These are phyloP conservation scores for Neopestalotiopsis rosae DNA, from an alignment of 2,329 filamentous ascomycete genomes.

Conservation along the genomic window DNA sequence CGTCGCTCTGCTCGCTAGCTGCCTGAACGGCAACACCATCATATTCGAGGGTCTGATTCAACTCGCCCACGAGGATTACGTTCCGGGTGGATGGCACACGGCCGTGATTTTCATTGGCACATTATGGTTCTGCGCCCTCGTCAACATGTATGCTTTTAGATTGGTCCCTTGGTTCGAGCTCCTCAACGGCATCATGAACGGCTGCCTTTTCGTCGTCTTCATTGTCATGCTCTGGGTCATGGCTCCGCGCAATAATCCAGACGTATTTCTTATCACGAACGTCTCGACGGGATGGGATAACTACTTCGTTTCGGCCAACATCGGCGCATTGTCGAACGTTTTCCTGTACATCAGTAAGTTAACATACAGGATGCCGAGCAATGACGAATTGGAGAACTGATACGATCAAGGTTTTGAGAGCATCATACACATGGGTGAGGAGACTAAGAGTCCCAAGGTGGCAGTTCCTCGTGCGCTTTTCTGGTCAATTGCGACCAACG, in stretches of 20 bases:
- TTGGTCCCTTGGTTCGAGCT: conserved; percentile 18
- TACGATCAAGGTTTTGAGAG: conserved; percentile 5
- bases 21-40: conserved; percentile 2
- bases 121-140: background rate
- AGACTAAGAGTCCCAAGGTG: background rate
- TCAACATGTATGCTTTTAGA: conserved; percentile 12
- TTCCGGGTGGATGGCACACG: conserved; percentile 13
- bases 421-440: conserved; percentile 17
- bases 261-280: conserved; percentile 15
- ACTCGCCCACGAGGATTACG: conserved; percentile 11
- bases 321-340: background rate
- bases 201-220: conserved; percentile 18
- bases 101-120: background rate
- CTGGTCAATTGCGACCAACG: conserved; percentile 13
- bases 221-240: conserved; percentile 21
- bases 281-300: conserved; percentile 21
- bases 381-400: background rate
- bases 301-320: conserved; percentile 8
- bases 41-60: conserved; percentile 21
- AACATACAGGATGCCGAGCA: background rate
- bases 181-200: conserved; percentile 14
- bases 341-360: conserved; percentile 8
- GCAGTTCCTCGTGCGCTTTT: conserved; percentile 12
- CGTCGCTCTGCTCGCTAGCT: conserved; percentile 11
- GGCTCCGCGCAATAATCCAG: conserved; percentile 17